Evolutionary conservation across 2,329 filamentous ascomycete genomes (phyloP), one percentile per base, ranked within the genome.

Genomic region (Paecilomyces sp.): DNA sequence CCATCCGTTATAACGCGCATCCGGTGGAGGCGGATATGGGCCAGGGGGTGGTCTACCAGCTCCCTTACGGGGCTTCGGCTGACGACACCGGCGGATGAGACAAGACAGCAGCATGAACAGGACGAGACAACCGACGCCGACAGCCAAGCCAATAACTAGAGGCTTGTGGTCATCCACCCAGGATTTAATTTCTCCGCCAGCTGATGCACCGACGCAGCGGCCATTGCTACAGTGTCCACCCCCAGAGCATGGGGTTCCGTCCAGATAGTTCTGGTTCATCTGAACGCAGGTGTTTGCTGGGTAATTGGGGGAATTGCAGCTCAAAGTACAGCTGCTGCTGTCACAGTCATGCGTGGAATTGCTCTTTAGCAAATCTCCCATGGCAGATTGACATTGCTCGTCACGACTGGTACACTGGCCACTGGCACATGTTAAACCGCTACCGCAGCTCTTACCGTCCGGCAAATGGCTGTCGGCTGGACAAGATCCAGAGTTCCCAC

Each of bases 341-440:
- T 88, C 85, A 75, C 94, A 99, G 9, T 92, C 88, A 67, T 85
- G 86, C 1, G 91, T 95, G 68, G 91, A 85, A 76, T 92, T 93
- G 71, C 83, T 84, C 59, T 84, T 81, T 0, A 87, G 88, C 62
- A 89, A 84, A 30, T 83, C 85, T 36, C 91, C 92, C 81, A 96
- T 89, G 55, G 95, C 81, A 11, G 86, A 88, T 74, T 88, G 87
- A 79, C 94, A 99, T 77, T 99, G 94, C 70, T 88, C 83, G 73
- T 97, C 87, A 63, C 94, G 88, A 57, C 89, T 94, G 3, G 94
- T 99, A 75, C 94, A 99, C 75, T 97, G 93, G 12, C 94, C 94
- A 54, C 89, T 92, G 31, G 94, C 91, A 71, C 94, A 99, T 33
- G 84, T 77, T 33, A 97, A 82, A 1, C 84, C 84, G 47, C 79